Evolutionary conservation across 2,329 filamentous ascomycete genomes (phyloP).

Genomic region (Neopestalotiopsis sp.): DNA sequence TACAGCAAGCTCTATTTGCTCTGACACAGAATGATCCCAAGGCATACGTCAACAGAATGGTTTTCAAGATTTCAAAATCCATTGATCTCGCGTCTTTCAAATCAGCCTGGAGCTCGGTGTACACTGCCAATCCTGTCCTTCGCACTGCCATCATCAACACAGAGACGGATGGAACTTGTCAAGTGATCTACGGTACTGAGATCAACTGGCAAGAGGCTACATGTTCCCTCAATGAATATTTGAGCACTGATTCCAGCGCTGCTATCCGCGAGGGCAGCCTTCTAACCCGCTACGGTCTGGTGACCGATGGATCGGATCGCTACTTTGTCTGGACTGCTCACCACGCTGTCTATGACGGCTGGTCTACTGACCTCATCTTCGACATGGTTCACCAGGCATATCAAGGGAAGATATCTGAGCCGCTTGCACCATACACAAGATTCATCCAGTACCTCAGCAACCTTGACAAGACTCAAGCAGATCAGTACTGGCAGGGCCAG

Average conservation of each 20-base stretch:
- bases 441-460: slow-evolving; percentile 9
- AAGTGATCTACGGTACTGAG: slow-evolving; percentile 9
- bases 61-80: slow-evolving; percentile 18
- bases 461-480: not conserved
- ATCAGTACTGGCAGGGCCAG: slow-evolving; percentile 9
- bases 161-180: slow-evolving; percentile 10
- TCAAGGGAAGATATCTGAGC: not conserved
- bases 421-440: not conserved
- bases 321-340: slow-evolving; percentile 22
- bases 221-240: not conserved
- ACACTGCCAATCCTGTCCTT: slow-evolving; percentile 23
- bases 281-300: slow-evolving; percentile 17
- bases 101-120: slow-evolving; percentile 22
- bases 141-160: slow-evolving; percentile 28
- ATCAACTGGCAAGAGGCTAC: slow-evolving; percentile 6
- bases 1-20: slow-evolving; percentile 37
- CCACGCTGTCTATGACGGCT: slow-evolving; percentile 20
- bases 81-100: slow-evolving; percentile 18
- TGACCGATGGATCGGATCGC: not conserved
- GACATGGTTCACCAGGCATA: slow-evolving; percentile 13
- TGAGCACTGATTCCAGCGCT: not conserved
- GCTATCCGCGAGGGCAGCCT: slow-evolving; percentile 11
- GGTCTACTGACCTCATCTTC: slow-evolving; percentile 15
- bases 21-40: slow-evolving; percentile 30
- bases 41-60: slow-evolving; percentile 33